Percentiles rank a stretch among this genome's conserved stretches.
These are phyloP conservation scores for Dendrocalamus sinicus DNA, from an alignment of 176 grass and related monocot genomes.

Conservation along the genomic window DNA sequence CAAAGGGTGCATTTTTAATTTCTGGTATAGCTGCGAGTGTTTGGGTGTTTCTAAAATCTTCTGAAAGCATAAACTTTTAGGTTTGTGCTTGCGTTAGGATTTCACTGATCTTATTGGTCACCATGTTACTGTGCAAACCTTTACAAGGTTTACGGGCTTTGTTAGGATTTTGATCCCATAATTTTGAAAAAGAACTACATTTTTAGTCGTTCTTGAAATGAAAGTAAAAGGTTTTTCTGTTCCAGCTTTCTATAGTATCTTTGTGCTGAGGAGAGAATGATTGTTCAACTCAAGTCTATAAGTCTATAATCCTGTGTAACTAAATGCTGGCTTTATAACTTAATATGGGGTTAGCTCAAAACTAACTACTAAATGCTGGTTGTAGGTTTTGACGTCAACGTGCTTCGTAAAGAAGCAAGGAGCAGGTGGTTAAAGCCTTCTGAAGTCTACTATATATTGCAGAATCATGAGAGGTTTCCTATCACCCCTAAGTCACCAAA, in stretches of 20 bases:
- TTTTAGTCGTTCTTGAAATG: constrained; percentile 20
- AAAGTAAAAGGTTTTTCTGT: not conserved
- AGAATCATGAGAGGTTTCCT: constrained; percentile 72
- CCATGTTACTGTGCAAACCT: not conserved
- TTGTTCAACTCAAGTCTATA: constrained; percentile 8
- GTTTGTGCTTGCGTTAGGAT: not conserved
- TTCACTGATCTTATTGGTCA: not conserved
- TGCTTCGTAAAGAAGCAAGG: constrained; percentile 73
- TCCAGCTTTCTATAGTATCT: not conserved
- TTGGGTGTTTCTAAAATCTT: not conserved
- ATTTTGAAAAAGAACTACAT: not conserved
- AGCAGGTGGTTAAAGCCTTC: constrained; percentile 87
- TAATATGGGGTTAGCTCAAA: not conserved
- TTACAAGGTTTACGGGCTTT: not conserved
- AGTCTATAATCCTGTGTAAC: not conserved
- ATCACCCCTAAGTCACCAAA: constrained; percentile 69
- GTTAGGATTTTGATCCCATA: not conserved
- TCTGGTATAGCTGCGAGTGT: not conserved
- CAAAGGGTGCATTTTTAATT: constrained; percentile 14
- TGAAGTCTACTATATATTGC: constrained; percentile 87
- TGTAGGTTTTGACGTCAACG: constrained; percentile 86
- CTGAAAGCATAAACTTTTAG: not conserved
- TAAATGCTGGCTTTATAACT: not conserved
- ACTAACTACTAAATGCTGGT: not conserved
- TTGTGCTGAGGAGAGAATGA: not conserved